Conservation (phyloP, 2,329 filamentous ascomycete species). For the Hymenoscyphus salicellus region DNA sequence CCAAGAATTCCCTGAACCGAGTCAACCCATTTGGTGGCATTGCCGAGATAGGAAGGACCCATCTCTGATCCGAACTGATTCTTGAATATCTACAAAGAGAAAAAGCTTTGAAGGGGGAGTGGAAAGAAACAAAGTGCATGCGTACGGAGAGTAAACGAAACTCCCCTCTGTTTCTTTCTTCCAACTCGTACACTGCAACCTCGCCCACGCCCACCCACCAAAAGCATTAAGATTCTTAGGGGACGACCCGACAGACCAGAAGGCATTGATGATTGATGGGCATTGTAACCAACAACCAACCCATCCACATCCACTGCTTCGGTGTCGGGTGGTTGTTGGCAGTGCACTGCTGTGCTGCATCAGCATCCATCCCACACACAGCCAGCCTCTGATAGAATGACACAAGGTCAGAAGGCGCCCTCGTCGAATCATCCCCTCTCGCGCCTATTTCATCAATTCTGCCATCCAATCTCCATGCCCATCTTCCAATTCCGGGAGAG, state of each 20-base stretch:
- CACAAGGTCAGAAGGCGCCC: background rate
- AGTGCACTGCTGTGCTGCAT: background rate
- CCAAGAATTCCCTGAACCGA: background rate
- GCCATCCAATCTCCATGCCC: background rate
- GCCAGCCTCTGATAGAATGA: background rate
- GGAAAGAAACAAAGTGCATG: background rate
- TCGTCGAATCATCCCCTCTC: background rate
- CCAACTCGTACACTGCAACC: background rate
- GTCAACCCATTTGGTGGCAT: background rate
- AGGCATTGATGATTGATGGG: background rate
- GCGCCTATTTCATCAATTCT: background rate
- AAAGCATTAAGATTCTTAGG: background rate
- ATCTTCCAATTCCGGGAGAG: background rate
- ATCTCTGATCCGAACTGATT: background rate
- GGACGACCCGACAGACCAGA: background rate
- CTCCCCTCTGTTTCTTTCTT: background rate
- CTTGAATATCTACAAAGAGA: too few species aligned
- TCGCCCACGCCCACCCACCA: background rate
- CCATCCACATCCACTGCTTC: background rate
- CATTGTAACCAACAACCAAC: background rate
- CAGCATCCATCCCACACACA: background rate
- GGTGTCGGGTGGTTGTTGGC: background rate
- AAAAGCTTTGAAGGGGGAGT: background rate
- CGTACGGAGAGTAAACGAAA: background rate
- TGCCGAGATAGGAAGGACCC: background rate